phyloP scores from a whole-genome alignment of 768 basidiomycete species.

The Hydnomerulius pinastri region DNA sequence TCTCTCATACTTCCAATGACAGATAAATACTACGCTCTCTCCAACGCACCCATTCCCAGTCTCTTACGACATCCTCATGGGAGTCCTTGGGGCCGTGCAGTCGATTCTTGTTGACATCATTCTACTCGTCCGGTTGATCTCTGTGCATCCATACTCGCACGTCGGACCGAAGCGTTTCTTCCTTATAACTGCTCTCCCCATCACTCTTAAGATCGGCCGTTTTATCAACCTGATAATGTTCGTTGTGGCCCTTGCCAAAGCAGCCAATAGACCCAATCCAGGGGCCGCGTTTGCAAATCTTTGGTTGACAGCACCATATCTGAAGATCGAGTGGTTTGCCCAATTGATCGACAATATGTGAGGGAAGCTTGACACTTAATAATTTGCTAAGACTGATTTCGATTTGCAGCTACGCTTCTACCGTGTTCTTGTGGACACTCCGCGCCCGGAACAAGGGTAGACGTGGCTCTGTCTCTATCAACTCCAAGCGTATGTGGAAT shows the following conservation, averaged over 20 bases:
- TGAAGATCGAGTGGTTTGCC: slow-evolving; percentile 24
- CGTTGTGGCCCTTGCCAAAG: slow-evolving; percentile 16
- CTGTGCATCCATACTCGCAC: slow-evolving; percentile 10
- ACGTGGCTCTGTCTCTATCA: background rate
- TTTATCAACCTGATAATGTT: slow-evolving; percentile 16
- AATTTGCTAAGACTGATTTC: background rate
- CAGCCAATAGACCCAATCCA: slow-evolving; percentile 11
- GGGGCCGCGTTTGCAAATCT: slow-evolving; percentile 2
- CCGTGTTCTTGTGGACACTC: slow-evolving; percentile 15
- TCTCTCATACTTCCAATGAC: background rate
- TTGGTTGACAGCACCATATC: slow-evolving; percentile 18
- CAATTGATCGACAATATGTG: slow-evolving; percentile 21
- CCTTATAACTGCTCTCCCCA: slow-evolving; percentile 8
- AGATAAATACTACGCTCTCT: slow-evolving; percentile 18
- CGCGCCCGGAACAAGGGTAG: background rate
- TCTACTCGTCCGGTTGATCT: slow-evolving; percentile 14
- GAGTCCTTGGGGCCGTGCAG: slow-evolving; percentile 19
- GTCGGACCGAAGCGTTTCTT: slow-evolving; percentile 5
- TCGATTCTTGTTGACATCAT: slow-evolving; percentile 17
- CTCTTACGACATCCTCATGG: slow-evolving; percentile 19
- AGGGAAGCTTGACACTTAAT: background rate
- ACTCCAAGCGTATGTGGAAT: background rate
- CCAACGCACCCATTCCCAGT: slow-evolving; percentile 14
- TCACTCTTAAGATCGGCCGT: slow-evolving; percentile 14
- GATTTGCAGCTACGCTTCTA: slow-evolving; percentile 13